Evolutionary conservation across 345 rosid species (phyloP), one percentile per base, ranked within the genome.

Genomic region (Triadica sebifera): DNA sequence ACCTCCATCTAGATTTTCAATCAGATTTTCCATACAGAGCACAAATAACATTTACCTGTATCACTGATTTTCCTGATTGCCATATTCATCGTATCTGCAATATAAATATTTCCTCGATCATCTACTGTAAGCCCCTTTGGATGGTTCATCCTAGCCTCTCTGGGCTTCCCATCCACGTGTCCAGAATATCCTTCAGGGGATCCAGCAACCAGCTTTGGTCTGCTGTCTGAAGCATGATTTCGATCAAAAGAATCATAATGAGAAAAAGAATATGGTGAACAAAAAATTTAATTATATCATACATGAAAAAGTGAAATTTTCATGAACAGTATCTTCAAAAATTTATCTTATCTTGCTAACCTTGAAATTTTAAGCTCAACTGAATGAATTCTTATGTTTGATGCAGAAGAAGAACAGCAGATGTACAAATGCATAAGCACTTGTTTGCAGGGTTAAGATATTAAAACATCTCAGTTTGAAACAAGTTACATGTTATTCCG

Each of bases 1-100:
- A 16, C 12, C 45, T 60, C 58, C 52, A 43, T 5, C 13, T n/a
- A 13, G 16, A 29, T 29, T 29, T 29, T 29, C 34, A 1, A 1
- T 29, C 34, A 29, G 34, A 22, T 12, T 74, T 74, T 53, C 55
- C 63, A 65, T 2, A 49, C 45, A 72, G 22, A 61, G 57, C 19
- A 19, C 37, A 8, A 12, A 37, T 10, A 38, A 55, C 53, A 73
- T 58, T 50, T 76, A 89, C 99, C 99, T 85, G 86, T 80, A 78
- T 91, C 96, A 71, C 89, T 87, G 77, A 95, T 95, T 87, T 93
- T 93, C 81, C 98, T 85, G 81, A 95, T 90, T 67, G 98, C 99
- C 90, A 87, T 88, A 59, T 95, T 95, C 80, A 85, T 70, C 52
- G 93, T 85, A 77, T 95, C 99, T 64, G 99, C 98, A 60, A 95